Conservation (phyloP, 1,284 basidiomycete genomes). For the Pascua guehoae region DNA sequence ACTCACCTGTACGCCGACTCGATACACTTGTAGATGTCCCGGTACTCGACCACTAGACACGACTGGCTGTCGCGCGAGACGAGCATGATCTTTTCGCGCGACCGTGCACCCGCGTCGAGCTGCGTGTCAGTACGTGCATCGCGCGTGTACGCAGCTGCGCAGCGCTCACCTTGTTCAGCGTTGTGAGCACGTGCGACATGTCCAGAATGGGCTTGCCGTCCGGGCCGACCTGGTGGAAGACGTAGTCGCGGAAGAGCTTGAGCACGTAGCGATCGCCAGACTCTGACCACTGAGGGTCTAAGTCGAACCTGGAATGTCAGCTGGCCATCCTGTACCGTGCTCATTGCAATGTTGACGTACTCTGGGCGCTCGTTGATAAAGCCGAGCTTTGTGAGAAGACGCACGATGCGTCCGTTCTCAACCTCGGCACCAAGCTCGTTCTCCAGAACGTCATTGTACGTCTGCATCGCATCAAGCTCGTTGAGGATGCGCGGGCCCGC, state of each 20-base stretch:
- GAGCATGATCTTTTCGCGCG: constrained; percentile 92
- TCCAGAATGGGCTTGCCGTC: constrained; percentile 86
- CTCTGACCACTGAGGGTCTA: constrained; percentile 94
- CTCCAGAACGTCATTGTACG: constrained; percentile 79
- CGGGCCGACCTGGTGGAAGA: constrained; percentile 96
- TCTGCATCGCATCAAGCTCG: constrained; percentile 79
- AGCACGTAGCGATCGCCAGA: constrained; percentile 97
- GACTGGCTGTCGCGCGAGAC: constrained; percentile 79
- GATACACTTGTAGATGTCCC: constrained; percentile 82
- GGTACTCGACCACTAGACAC: constrained; percentile 92
- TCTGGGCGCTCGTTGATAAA: constrained; percentile 99
- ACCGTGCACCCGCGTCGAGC: constrained; percentile 48
- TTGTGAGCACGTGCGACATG: constrained; percentile 81
- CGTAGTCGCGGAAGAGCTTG: constrained; percentile 96
- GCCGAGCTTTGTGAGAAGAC: constrained; percentile 88
- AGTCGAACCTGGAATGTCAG: constrained; percentile 67
- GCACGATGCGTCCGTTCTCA: constrained; percentile 93
- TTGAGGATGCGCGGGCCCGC: constrained; percentile 68
- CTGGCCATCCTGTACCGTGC: constrained; percentile 48
- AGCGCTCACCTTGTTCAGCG: constrained; percentile 80
- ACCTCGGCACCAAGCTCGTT: constrained; percentile 80
- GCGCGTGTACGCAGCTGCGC: not conserved
- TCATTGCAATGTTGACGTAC: constrained; percentile 75
- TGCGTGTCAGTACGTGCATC: not conserved
- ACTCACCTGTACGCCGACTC: constrained; percentile 68